Evolutionary conservation across 176 grass and related monocot genomes (phyloP), one percentile per base, ranked within the genome.

Genomic region (Zoysia japonica): DNA sequence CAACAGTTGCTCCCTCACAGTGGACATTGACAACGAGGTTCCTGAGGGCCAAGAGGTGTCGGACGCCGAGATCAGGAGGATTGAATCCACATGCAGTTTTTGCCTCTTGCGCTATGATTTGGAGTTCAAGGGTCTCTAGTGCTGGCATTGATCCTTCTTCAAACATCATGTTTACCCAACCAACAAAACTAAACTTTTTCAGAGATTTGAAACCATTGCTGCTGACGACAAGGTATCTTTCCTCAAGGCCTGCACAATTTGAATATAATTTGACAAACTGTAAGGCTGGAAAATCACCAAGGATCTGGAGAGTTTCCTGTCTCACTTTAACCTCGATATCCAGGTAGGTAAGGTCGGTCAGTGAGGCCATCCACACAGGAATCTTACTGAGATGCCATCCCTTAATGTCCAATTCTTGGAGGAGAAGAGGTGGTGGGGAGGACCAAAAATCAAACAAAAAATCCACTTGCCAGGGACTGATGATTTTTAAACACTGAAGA

Each of bases 401-500:
- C 67, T 73, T 70, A 5, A 84, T 75, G 17, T 10, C 41, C 48
- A 88, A 59, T 70, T 69, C 49, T 65, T 65, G 76, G 64, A 88
- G 87, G 42, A 76, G 87, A 11, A 60, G 76, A 49, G 87, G 82
- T 44, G 20, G 36, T 50, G 82, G 53, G 15, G 41, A 76, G 15
- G 41, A 84, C 87, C 71, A 88, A 53, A 42, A 70, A n/a, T 80
- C 76, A 70, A 88, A 53, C 17, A 84, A 20, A 61, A 76, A 84
- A 40, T 84, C 70, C 12, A 80, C 40, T 39, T 75, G 54, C 80
- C 80, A 84, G 7, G 76, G 80, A 47, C 86, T 88, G 62, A 68
- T 57, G 20, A 84, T 47, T 1, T 14, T 64, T 55, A 84, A 55
- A 76, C 6, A 65, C 36, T 13, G 81, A 76, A 88, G 87, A 20